Base-by-base conservation (phyloP, 2,329 filamentous ascomycete species). In the Elsinoe fawcettii region DNA sequence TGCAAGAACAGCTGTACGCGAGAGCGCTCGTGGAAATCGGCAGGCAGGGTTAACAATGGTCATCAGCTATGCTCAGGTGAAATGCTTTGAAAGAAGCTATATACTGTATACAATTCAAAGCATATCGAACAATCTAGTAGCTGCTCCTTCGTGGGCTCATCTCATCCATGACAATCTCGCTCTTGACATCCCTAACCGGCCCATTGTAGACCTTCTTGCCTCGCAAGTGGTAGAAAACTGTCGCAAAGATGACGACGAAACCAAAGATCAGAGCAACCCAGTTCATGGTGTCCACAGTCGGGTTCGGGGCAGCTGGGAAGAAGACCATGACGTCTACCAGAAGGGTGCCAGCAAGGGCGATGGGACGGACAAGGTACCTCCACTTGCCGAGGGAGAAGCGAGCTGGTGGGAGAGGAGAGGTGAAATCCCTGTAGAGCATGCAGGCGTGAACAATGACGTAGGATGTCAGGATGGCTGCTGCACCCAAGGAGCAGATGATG, bases 191-290 rank as follows among this genome's bases (percentile, higher is more conserved):
- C 49, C 49, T 53, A 4, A 64, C 63, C 1, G 61, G 61, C 30
- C 61, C 61, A 11, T 59, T 27, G 39, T 63, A 63, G 1, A 53
- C 58, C 55, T 63, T 59, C n/a, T 57, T 58, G 6, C 49, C 63
- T 20, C 55, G 34, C 11, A 60, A 7, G 3, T 57, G 55, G 49
- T 63, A 63, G 16, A 59, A 51, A 12, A 60, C 37, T 2, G 55
- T 32, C 23, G 54, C 9, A 12, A 58, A 37, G 3, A 60, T 14
- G 16, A 63, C 55, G 14, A 62, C 62, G 41, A 37, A 51, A 1
- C 61, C 57, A 22, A 61, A 66, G 14, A 69, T 65, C 30, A 69
- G 58, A 20, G 62, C 60, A 14, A 60, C 63, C 67, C 66, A 69
- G 44, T 67, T 68, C 66, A 67, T 68, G 12, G 51, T 61, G 9